Conservation (phyloP, 805 yeast genomes). For the Candida arabinofermentans region DNA sequence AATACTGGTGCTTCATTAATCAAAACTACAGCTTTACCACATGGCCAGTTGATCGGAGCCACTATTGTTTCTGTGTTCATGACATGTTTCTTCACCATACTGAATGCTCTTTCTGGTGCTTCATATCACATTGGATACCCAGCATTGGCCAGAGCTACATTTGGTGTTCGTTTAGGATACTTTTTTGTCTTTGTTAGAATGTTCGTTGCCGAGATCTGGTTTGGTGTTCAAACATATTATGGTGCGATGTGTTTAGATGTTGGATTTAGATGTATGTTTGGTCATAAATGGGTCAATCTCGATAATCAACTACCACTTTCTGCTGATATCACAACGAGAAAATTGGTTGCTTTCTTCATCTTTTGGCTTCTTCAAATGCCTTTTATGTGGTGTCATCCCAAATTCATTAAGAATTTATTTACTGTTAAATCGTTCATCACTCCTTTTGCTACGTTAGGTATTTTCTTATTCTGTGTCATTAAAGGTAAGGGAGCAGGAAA, state of each 20-base stretch:
- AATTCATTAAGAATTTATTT: constrained; percentile 16
- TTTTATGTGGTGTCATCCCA: constrained; percentile 18
- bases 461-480: constrained; percentile 18
- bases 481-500: constrained; percentile 18
- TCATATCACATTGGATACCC: constrained; percentile 36
- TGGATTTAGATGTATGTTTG: constrained; percentile 21
- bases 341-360: constrained; percentile 17
- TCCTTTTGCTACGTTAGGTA: constrained; percentile 19
- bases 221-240: constrained; percentile 35
- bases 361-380: constrained; percentile 21
- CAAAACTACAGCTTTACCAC: constrained; percentile 20
- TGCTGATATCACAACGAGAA: constrained; percentile 14
- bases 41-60: constrained; percentile 17
- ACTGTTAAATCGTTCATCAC: constrained; percentile 16
- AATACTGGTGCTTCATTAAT: constrained; percentile 27
- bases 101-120: constrained; percentile 17
- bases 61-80: constrained; percentile 10
- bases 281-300: constrained; percentile 17
- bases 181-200: constrained; percentile 35
- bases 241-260: constrained; percentile 35
- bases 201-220: constrained; percentile 36
- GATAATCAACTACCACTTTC: constrained; percentile 17
- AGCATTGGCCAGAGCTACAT: constrained; percentile 33
- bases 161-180: constrained; percentile 33
- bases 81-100: constrained; percentile 14